phyloP scores from a whole-genome alignment of 495 filamentous ascomycete species.

The Lasiosphaeria ovina region DNA sequence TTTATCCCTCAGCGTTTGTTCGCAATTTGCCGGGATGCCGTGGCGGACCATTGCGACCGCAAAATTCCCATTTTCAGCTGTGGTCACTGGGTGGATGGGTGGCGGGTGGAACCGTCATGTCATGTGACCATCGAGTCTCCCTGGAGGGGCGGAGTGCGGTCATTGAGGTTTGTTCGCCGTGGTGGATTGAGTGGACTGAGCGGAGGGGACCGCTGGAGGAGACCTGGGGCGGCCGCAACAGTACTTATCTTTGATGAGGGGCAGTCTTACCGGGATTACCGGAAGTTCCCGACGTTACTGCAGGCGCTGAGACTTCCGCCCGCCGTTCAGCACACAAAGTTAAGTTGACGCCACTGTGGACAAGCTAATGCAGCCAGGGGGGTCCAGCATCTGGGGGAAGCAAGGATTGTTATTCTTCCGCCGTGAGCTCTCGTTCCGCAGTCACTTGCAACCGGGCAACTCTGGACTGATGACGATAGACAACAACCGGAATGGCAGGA shows the following conservation, averaged over 20 bases:
- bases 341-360: too few species aligned
- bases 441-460: too few species aligned
- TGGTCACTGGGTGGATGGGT: background rate
- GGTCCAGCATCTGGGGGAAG: too few species aligned
- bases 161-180: background rate
- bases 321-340: too few species aligned
- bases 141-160: background rate
- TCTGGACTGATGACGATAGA: too few species aligned
- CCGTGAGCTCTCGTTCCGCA: too few species aligned
- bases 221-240: conserved; percentile 1
- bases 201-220: conserved; percentile 3
- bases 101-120: background rate
- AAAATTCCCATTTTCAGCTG: background rate
- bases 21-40: background rate
- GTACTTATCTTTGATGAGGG: conserved; percentile 8
- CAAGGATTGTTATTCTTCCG: too few species aligned
- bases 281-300: conserved; percentile 4
- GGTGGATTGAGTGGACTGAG: conserved; percentile 6
- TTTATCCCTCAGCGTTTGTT: background rate
- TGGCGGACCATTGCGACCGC: background rate
- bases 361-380: too few species aligned
- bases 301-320: too few species aligned
- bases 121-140: background rate
- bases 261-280: conserved; percentile 7
- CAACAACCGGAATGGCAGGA: too few species aligned